Base-by-base conservation (phyloP, 164 flowering plant species). In the Protea cynaroides region DNA sequence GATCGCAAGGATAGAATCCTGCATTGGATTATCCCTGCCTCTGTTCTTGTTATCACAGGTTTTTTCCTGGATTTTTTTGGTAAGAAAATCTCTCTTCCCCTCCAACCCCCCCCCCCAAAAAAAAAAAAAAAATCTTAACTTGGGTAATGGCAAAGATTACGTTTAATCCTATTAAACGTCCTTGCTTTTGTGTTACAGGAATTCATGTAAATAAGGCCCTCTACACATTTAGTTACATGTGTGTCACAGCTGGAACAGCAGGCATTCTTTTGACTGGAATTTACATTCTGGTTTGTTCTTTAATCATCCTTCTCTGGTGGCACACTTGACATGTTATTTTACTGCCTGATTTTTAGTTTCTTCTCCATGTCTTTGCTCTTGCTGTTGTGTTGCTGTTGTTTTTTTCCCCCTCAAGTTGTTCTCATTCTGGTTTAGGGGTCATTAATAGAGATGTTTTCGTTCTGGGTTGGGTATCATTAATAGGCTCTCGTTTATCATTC, bases 141-240 rank as follows among this genome's bases (percentile, higher is more conserved):
- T 29, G 34, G 34, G 9, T 40, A 40, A 9, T 40, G 14, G 46
- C 14, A 40, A 8, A 40, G 10, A 12, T 8, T 12, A 56, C 1
- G 58, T 56, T 14, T 25, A 13, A 8, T 12, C 9, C 17, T 15
- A 19, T 52, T 52, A 11, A 57, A 56, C 37, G 19, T 21, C 17
- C 38, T 36, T 63, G 24, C 19, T 59, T 58, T 18, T 3, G 64
- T 72, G 52, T 57, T 54, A 24, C 59, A 86, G 96, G 91, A 56
- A 71, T 89, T 84, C 89, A 78, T 70, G 52, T 87, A 25, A 89
- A 89, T 76, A 89, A 89, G 76, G 83, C 75, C 67, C 86, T 89
- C 17, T 89, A 87, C 74, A 59, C 85, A 13, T 61, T 83, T 69
- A 86, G 91, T 75, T 89, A 87, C 71, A 84, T 71, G 59, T 80